phyloP scores from a whole-genome alignment of 2,329 filamentous ascomycete species.

The Colletotrichum filicis region DNA sequence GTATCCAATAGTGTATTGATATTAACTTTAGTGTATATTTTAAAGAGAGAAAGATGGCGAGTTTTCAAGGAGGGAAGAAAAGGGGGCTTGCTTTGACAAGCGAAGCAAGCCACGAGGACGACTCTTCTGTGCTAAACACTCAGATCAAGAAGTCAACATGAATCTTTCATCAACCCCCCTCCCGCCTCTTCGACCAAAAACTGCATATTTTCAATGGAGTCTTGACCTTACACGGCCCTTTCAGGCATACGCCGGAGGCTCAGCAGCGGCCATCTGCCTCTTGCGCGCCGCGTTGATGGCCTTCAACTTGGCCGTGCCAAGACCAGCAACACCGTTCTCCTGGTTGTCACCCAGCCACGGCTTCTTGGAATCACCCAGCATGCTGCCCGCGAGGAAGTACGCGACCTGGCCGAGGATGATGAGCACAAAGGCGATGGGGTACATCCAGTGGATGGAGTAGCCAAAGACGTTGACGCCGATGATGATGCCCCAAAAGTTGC shows the following conservation, averaged over 20 bases:
- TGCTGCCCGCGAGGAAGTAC: slow-evolving; percentile 87
- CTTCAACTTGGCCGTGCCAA: slow-evolving; percentile 87
- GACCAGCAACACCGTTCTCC: slow-evolving; percentile 80
- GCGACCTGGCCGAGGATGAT: slow-evolving; percentile 88
- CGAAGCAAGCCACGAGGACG: neutral
- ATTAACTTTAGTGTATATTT: neutral
- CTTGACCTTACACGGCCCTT: neutral
- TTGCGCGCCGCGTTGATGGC: slow-evolving; percentile 68
- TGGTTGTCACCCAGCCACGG: slow-evolving; percentile 94
- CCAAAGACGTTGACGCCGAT: slow-evolving; percentile 91
- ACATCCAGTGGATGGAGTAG: slow-evolving; percentile 84
- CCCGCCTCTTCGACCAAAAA: neutral
- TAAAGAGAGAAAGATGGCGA: neutral
- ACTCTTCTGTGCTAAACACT: neutral
- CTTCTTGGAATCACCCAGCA: slow-evolving; percentile 90
- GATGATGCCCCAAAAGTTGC: slow-evolving; percentile 96
- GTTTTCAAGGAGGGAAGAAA: neutral
- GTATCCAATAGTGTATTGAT: slow-evolving; percentile 7
- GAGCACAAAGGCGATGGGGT: slow-evolving; percentile 93
- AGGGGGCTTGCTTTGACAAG: neutral
- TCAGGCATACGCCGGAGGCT: neutral
- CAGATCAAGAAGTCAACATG: neutral
- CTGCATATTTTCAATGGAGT: neutral
- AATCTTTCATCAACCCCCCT: neutral
- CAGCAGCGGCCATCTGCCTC: slow-evolving; percentile 40